Percentiles rank a stretch among this genome's conserved stretches.
These are phyloP conservation scores for Yamadazyma scolyti DNA, from an alignment of 805 yeast species.

Conservation along the genomic window DNA sequence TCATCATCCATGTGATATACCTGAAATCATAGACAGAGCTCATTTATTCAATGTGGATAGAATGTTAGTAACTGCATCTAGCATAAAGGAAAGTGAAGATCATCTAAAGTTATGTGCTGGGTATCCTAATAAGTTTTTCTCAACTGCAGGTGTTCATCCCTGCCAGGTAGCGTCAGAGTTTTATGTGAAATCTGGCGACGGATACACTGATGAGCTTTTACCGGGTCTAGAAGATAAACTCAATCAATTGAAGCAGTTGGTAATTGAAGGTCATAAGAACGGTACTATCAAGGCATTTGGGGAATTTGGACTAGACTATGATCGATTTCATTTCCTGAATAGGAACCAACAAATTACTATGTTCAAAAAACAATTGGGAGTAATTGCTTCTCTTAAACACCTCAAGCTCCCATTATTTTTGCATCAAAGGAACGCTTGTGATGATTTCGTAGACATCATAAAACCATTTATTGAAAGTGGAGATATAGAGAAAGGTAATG, in stretches of 20 bases:
- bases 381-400: constrained; percentile 40
- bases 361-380: constrained; percentile 71
- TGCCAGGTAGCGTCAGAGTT: constrained; percentile 62
- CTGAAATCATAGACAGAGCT: constrained; percentile 65
- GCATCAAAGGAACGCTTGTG: constrained; percentile 84
- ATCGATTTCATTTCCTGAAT: constrained; percentile 74
- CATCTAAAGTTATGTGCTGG: constrained; percentile 54
- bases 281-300: constrained; percentile 81
- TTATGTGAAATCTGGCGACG: constrained; percentile 18
- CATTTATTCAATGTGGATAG: constrained; percentile 57
- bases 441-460: constrained; percentile 68
- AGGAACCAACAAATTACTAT: constrained; percentile 61
- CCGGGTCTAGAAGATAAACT: constrained; percentile 40
- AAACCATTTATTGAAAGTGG: constrained; percentile 56
- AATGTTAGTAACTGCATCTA: constrained; percentile 82
- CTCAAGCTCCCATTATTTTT: constrained; percentile 73
- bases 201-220: constrained; percentile 29
- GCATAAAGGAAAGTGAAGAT: constrained; percentile 59
- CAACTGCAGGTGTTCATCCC: constrained; percentile 96
- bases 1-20: constrained; percentile 66
- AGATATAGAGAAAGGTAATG: constrained; percentile 42
- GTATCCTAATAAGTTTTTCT: constrained; percentile 31
- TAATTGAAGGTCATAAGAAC: constrained; percentile 40
- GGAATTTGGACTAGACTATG: constrained; percentile 94
- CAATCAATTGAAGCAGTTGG: constrained; percentile 45